Conservation (phyloP, 805 yeast species). For the Yamadazyma scolyti region DNA sequence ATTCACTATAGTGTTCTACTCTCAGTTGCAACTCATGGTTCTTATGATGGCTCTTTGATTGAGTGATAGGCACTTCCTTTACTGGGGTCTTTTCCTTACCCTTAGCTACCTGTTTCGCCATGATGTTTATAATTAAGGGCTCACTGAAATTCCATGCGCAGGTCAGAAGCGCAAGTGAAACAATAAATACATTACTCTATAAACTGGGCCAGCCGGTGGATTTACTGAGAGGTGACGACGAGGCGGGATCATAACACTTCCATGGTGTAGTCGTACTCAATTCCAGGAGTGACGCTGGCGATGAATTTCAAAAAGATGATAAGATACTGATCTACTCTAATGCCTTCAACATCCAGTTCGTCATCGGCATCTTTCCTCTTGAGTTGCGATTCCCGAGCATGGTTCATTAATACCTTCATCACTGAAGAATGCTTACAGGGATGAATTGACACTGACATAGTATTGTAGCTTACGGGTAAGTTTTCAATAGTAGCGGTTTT, state of each 20-base stretch:
- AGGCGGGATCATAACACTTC: slow-evolving; percentile 84
- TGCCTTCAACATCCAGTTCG: slow-evolving; percentile 29
- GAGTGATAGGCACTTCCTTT: slow-evolving; percentile 8
- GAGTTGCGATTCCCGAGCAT: slow-evolving; percentile 45
- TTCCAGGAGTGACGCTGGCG: slow-evolving; percentile 96
- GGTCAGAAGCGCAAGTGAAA: no score
- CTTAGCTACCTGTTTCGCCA: slow-evolving; percentile 12
- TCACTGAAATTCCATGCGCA: no score
- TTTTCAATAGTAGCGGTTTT: slow-evolving; percentile 95
- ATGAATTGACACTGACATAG: slow-evolving; percentile 85
- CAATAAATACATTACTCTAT: no score
- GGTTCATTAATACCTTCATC: slow-evolving; percentile 81
- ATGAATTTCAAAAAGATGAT: slow-evolving; percentile 89
- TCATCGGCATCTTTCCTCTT: slow-evolving; percentile 10
- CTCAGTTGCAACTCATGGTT: no score
- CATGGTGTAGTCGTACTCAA: slow-evolving; percentile 98
- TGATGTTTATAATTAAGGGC: neutral
- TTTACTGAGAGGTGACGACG: no score
- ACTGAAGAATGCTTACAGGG: slow-evolving; percentile 96
- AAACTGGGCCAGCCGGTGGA: no score
- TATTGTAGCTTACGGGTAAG: slow-evolving; percentile 75
- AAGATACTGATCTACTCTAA: slow-evolving; percentile 88
- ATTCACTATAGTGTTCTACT: slow-evolving; percentile 6
- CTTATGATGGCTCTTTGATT: slow-evolving; percentile 38
- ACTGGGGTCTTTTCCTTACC: slow-evolving; percentile 2